Evolutionary conservation across 345 rosid species (phyloP).

Genomic region (Syzygium aqueum): DNA sequence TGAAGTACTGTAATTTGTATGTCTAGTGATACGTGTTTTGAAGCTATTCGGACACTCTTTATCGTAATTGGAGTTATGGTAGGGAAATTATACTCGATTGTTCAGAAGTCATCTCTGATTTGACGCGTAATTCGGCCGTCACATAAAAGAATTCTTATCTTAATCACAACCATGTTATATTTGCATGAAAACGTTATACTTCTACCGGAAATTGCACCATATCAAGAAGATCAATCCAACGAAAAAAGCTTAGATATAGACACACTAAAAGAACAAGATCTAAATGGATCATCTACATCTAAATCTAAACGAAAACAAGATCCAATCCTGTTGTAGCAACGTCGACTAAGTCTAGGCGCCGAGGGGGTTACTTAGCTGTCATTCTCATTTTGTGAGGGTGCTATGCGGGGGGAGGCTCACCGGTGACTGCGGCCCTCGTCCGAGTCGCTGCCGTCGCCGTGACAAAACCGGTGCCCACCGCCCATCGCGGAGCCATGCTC

Average conservation of each 20-base stretch:
- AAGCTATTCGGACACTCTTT: accelerated
- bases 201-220: neutral
- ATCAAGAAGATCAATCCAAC: neutral
- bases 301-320: too few species aligned
- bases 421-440: neutral
- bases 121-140: accelerated
- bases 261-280: neutral
- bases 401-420: neutral
- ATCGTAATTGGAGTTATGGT: accelerated
- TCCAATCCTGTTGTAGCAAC: neutral
- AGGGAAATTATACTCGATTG: neutral
- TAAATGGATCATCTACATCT: neutral
- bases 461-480: constrained; percentile 44
- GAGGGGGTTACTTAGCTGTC: neutral
- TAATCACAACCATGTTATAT: neutral
- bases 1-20: neutral
- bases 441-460: constrained; percentile 31
- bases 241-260: neutral
- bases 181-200: neutral
- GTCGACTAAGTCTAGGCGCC: neutral
- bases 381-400: neutral
- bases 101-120: accelerated
- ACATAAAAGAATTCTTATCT: neutral
- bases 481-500: constrained; percentile 23
- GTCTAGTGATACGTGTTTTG: neutral